Conservation (phyloP, 306 rosid species). For the Sechiopsis laciniata region DNA sequence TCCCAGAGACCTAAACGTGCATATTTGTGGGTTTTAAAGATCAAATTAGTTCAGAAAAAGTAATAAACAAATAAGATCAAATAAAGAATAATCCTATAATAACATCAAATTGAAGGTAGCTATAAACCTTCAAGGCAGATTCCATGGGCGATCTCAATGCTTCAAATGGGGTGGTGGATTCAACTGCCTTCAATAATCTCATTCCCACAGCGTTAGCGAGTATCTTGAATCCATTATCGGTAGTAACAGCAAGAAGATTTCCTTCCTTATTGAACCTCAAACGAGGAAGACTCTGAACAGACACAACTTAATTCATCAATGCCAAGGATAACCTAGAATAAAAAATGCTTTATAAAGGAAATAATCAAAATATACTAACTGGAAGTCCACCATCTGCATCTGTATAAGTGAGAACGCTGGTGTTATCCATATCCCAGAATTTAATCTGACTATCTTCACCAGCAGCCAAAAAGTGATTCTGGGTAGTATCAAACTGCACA, state of each 20-base stretch:
- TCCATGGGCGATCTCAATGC: slow-evolving; percentile 64
- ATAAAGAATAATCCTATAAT: slow-evolving; percentile 1
- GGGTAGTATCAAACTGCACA: slow-evolving; percentile 77
- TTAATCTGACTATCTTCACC: slow-evolving; percentile 83
- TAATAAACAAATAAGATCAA: not conserved
- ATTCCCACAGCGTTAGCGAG: slow-evolving; percentile 67
- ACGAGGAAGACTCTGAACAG: slow-evolving; percentile 64
- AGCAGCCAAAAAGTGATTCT: slow-evolving; percentile 74
- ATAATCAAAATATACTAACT: slow-evolving; percentile 35
- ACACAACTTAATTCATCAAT: slow-evolving; percentile 28
- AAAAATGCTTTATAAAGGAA: not conserved
- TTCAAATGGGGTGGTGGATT: slow-evolving; percentile 58
- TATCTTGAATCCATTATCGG: slow-evolving; percentile 71
- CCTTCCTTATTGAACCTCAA: slow-evolving; percentile 82
- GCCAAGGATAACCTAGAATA: not conserved
- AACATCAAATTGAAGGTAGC: slow-evolving; percentile 24
- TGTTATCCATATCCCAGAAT: slow-evolving; percentile 85
- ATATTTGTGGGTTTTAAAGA: slow-evolving; percentile 9
- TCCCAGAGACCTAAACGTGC: slow-evolving; percentile 47
- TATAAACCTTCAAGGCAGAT: slow-evolving; percentile 56
- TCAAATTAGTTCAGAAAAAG: slow-evolving; percentile 11
- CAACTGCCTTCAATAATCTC: slow-evolving; percentile 48
- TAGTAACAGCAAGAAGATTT: slow-evolving; percentile 75
- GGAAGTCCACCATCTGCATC: slow-evolving; percentile 79
- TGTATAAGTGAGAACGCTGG: slow-evolving; percentile 37